Base-by-base conservation (phyloP, 2,329 filamentous ascomycete species). In the Hawksworthiomyces lignivorus region DNA sequence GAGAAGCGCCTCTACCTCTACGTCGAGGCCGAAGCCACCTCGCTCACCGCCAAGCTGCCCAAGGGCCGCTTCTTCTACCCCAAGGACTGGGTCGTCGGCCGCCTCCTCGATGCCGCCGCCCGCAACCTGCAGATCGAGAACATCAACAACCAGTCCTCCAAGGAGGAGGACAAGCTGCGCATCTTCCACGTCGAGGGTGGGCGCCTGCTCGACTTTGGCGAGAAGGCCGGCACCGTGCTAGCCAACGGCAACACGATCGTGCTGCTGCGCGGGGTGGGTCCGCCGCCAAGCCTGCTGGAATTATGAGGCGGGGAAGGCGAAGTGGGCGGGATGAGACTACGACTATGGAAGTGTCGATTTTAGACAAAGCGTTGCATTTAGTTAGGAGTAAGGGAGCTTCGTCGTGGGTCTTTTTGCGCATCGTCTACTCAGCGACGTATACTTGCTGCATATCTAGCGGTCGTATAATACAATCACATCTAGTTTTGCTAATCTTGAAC, bases 141-240 rank as follows among this genome's bases (percentile, higher is more conserved):
- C 52, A 63, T 90, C 49, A 94, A 94, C 56, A 94, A 94, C 54
- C 73, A 83, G 52, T 81, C 78, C 1, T 75, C 73, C 3, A 74
- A 82, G 11, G 87, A 94, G 65, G 80, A 84, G 58, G 82, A 88
- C 45, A 84, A 84, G 61, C 60, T 98, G 50, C 69, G 92, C 8
- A 80, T 98, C 0, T 98, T 95, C 56, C 89, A 97, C 59, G 86
- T 98, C 1, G 89, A 98, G 58, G 86, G 84, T 0, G 92, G 92
- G 0, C 70, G 87, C 44, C 61, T 98, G 48, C 62, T 98, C 49
- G 89, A 92, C 46, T 98, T 94, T 55, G 80, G 75, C 19, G 89
- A 96, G 62, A 89, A 90, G 68, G 70, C 95, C 42, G 88, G 87
- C 5, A 70, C 71, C 39, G 72, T 71, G 21, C 68, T 94, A 45